Percentiles rank a stretch among this genome's conserved stretches.
These are phyloP conservation scores for Lignosus rhinocerotis DNA, from an alignment of 1,284 basidiomycete species.

Conservation along the genomic window DNA sequence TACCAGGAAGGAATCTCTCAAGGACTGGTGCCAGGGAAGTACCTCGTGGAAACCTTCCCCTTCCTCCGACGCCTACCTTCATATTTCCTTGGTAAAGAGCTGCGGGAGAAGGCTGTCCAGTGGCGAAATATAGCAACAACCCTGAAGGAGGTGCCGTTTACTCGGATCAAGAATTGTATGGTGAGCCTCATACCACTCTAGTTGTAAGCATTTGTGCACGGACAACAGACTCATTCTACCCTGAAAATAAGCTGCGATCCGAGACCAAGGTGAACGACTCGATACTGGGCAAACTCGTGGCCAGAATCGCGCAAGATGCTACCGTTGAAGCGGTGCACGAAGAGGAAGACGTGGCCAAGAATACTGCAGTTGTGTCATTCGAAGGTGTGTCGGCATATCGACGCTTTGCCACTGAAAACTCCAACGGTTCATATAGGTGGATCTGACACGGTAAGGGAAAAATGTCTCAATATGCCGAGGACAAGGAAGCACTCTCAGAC, in stretches of 20 bases:
- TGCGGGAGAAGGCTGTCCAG: neutral
- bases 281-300: neutral
- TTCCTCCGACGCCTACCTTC: constrained; percentile 9
- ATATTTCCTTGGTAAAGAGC: constrained; percentile 10
- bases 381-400: neutral
- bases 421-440: constrained; percentile 11
- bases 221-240: neutral
- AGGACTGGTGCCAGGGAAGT: neutral
- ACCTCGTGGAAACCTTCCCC: constrained; percentile 7
- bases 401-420: too few relatives aligned
- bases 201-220: neutral
- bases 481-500: neutral
- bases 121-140: neutral
- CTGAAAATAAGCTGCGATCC: neutral
- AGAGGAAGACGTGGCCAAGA: constrained; percentile 1
- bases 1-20: constrained; percentile 2
- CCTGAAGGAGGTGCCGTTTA: constrained; percentile 2
- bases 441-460: constrained; percentile 21
- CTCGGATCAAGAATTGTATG: neutral
- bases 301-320: neutral
- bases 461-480: too few relatives aligned
- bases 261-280: neutral
- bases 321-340: neutral
- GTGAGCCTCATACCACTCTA: neutral
- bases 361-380: neutral